Evolutionary conservation across 371 early-diverging fungal species (phyloP), one percentile per base, ranked within the genome.

Genomic region (Mortierella sp.): DNA sequence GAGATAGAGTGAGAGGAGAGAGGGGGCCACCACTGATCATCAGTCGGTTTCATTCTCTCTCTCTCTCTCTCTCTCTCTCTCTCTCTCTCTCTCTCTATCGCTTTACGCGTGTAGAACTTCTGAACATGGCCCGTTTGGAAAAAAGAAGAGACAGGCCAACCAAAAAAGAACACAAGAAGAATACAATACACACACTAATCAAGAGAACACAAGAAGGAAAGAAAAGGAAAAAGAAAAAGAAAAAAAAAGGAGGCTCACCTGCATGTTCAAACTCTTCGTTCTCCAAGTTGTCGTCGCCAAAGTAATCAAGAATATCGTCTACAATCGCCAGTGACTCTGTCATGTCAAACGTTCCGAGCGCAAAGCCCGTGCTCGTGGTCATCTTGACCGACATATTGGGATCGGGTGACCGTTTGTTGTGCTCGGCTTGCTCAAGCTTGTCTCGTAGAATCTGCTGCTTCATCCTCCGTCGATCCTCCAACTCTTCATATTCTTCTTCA

Each of bases 391-490:
- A 58, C 72, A 72, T 71, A 19, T 44, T 58, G 1, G 77, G 77
- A 21, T 72, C 72, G 11, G 71, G 72, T 7, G 60, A 44, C n/a
- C 68, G 64, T 7, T 60, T 61, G 16, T 26, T 52, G 23, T 19
- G 9, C 14, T 58, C 73, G 23, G 72, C 73, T 6, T 65, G 62
- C 15, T 48, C 58, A 16, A 72, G 61, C 37, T 79, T 79, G 21
- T 79, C 73, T 12, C 66, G 64, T 45, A 79, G 28, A 45, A 79
- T 79, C 23, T 63, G 79, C 29, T 79, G 73, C 25, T 79, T 73
- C 56, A 79, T 79, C 48, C 73, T 68, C 21, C 79, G 64, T n/a
- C 79, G 79, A 26, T 79, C 79, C 51, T 79, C 79, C 66, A 79
- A 65, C 37, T 79, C 70, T 57, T 73, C 73, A 30, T 48, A 60